phyloP scores from a whole-genome alignment of 2,329 filamentous ascomycete species.

The Blastomyces parvus region DNA sequence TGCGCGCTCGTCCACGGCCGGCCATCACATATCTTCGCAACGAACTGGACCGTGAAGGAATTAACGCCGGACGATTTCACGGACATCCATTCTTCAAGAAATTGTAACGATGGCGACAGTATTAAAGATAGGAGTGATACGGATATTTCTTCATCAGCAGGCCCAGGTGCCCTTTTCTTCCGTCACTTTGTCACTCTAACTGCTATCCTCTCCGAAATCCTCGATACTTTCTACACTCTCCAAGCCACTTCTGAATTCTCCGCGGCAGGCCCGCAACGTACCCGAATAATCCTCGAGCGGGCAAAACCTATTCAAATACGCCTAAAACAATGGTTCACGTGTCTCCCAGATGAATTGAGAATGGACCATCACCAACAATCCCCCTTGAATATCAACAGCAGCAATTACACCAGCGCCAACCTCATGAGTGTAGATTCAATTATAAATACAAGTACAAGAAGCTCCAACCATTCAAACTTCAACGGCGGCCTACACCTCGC shows the following conservation, averaged over 20 bases:
- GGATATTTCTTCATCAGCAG: neutral
- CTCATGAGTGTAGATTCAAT: conserved; percentile 33
- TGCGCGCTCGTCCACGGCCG: conserved; percentile 74
- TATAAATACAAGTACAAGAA: conserved; percentile 25
- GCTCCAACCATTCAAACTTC: conserved; percentile 22
- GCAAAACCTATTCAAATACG: conserved; percentile 47
- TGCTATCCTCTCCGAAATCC: conserved; percentile 43
- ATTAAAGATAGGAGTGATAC: conserved; percentile 22
- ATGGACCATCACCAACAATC: conserved; percentile 35
- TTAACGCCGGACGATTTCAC: conserved; percentile 35
- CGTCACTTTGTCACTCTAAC: conserved; percentile 45
- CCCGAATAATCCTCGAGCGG: conserved; percentile 42
- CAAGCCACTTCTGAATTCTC: conserved; percentile 39
- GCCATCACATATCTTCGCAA: conserved; percentile 62
- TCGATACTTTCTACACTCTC: conserved; percentile 45
- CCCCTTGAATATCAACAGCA: neutral
- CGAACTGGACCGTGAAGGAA: conserved; percentile 64
- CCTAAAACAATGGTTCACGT: conserved; percentile 45
- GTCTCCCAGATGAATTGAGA: conserved; percentile 39
- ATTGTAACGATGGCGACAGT: conserved; percentile 20
- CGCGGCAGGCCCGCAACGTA: conserved; percentile 34
- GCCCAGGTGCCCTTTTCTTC: conserved; percentile 34
- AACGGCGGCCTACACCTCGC: conserved; percentile 73
- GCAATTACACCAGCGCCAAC: neutral
- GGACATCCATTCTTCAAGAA: conserved; percentile 26